phyloP scores from a whole-genome alignment of 225 moss, liverwort and hornwort species.

The Takakia lepidozioides region DNA sequence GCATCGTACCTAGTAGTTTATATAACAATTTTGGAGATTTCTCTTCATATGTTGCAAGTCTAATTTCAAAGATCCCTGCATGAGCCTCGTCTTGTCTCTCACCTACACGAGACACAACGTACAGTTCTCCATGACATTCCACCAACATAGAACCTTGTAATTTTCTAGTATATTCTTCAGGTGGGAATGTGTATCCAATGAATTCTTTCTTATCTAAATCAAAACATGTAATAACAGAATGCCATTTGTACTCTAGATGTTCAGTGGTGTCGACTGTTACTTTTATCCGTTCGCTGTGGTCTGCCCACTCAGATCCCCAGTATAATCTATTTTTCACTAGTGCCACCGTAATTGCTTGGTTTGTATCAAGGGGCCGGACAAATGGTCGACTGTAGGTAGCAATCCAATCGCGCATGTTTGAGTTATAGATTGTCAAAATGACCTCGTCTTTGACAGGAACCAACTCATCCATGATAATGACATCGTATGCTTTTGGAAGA shows the following conservation, averaged over 20 bases:
- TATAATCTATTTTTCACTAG: slow-evolving; percentile 14
- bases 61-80: slow-evolving; percentile 24
- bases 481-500: neutral
- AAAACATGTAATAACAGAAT: slow-evolving; percentile 27
- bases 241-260: slow-evolving; percentile 13
- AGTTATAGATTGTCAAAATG: slow-evolving; percentile 44
- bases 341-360: slow-evolving; percentile 24
- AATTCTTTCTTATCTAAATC: slow-evolving; percentile 20
- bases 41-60: slow-evolving; percentile 4
- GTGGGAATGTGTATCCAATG: slow-evolving; percentile 25
- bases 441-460: slow-evolving; percentile 15
- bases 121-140: slow-evolving; percentile 17
- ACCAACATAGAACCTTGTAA: slow-evolving; percentile 23
- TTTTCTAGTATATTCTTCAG: slow-evolving; percentile 29
- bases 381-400: slow-evolving; percentile 17
- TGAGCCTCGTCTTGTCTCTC: slow-evolving; percentile 5
- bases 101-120: slow-evolving; percentile 17
- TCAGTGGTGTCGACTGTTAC: slow-evolving; percentile 17
- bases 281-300: slow-evolving; percentile 19
- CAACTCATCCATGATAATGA: neutral
- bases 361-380: slow-evolving; percentile 15
- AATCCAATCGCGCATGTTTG: slow-evolving; percentile 27
- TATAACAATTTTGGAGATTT: slow-evolving; percentile 17
- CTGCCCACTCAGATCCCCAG: slow-evolving; percentile 37
- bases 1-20: slow-evolving; percentile 31